These are phyloP conservation scores for Trichoderma virens DNA, from an alignment of 495 filamentous ascomycete genomes.

Conservation along the genomic window DNA sequence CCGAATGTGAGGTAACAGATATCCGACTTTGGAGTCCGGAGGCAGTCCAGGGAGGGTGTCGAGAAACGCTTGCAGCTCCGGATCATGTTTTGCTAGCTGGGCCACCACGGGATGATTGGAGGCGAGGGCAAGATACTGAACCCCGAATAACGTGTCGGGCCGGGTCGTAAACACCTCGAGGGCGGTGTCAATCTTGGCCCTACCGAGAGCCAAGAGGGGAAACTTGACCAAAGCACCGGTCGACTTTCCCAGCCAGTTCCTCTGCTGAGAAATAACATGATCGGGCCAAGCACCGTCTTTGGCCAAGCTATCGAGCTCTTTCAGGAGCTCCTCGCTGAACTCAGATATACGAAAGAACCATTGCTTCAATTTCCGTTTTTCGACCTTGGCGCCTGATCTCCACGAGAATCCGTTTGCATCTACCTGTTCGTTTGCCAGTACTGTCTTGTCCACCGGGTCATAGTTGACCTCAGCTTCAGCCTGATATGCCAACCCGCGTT, in stretches of 20 bases:
- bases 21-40: slow-evolving; percentile 68
- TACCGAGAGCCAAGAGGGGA: slow-evolving; percentile 35
- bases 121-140: slow-evolving; percentile 76
- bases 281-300: slow-evolving; percentile 68
- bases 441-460: slow-evolving; percentile 82
- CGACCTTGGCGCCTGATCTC: slow-evolving; percentile 80
- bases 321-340: slow-evolving; percentile 65
- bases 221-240: slow-evolving; percentile 67
- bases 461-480: slow-evolving; percentile 78
- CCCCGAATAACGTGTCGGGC: slow-evolving; percentile 75
- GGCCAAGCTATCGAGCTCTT: slow-evolving; percentile 60
- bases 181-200: slow-evolving; percentile 27
- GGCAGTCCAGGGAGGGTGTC: slow-evolving; percentile 52
- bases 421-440: slow-evolving; percentile 87
- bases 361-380: slow-evolving; percentile 71
- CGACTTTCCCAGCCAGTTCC: slow-evolving; percentile 81
- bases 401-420: slow-evolving; percentile 76
- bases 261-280: slow-evolving; percentile 72
- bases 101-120: slow-evolving; percentile 63
- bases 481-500: slow-evolving; percentile 69
- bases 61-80: slow-evolving; percentile 58
- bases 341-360: slow-evolving; percentile 85
- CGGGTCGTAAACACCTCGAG: slow-evolving; percentile 80
- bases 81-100: slow-evolving; percentile 49
- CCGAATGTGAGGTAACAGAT: slow-evolving; percentile 50